Evolutionary conservation across 768 basidiomycete species (phyloP).

Genomic region (Lentinula sp.): DNA sequence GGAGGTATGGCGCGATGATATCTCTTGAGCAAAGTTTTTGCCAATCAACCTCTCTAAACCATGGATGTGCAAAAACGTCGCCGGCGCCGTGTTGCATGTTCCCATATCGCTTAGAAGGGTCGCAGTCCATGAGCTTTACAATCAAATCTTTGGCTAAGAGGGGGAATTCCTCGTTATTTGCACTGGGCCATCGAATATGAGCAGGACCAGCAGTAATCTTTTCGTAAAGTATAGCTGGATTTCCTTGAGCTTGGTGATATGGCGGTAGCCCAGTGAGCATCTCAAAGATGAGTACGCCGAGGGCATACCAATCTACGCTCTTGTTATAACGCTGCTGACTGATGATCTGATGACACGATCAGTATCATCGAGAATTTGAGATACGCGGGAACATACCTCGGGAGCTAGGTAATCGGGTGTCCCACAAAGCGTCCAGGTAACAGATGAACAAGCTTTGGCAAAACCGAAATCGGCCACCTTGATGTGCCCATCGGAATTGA

Average conservation of each 20-base stretch:
- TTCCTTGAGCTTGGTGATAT: slow-evolving; percentile 82
- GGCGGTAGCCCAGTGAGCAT: slow-evolving; percentile 97
- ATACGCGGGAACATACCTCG: slow-evolving; percentile 45
- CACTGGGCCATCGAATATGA: slow-evolving; percentile 73
- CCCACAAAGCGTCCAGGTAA: slow-evolving; percentile 94
- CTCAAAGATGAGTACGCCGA: slow-evolving; percentile 95
- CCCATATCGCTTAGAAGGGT: slow-evolving; percentile 84
- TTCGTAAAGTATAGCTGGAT: slow-evolving; percentile 87
- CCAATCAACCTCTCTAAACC: slow-evolving; percentile 97
- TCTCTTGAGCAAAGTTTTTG: slow-evolving; percentile 71
- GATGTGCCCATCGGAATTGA: slow-evolving; percentile 93
- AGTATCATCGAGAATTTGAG: slow-evolving; percentile 9
- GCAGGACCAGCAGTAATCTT: slow-evolving; percentile 77
- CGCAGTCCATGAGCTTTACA: slow-evolving; percentile 81
- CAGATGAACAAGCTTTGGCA: slow-evolving; percentile 80
- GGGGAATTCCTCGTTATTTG: slow-evolving; percentile 47
- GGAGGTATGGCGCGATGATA: slow-evolving; percentile 93
- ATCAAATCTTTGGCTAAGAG: slow-evolving; percentile 76
- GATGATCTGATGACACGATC: slow-evolving; percentile 47
- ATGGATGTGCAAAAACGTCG: slow-evolving; percentile 89
- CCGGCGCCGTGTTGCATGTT: slow-evolving; percentile 84
- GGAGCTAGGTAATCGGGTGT: slow-evolving; percentile 97
- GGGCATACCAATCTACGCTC: slow-evolving; percentile 97
- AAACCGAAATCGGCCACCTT: slow-evolving; percentile 98
- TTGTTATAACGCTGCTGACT: slow-evolving; percentile 87